Percentiles rank a stretch among this genome's conserved stretches.
These are phyloP conservation scores for Aquilaria yunnanensis DNA, from an alignment of 345 rosid genomes.

Conservation along the genomic window DNA sequence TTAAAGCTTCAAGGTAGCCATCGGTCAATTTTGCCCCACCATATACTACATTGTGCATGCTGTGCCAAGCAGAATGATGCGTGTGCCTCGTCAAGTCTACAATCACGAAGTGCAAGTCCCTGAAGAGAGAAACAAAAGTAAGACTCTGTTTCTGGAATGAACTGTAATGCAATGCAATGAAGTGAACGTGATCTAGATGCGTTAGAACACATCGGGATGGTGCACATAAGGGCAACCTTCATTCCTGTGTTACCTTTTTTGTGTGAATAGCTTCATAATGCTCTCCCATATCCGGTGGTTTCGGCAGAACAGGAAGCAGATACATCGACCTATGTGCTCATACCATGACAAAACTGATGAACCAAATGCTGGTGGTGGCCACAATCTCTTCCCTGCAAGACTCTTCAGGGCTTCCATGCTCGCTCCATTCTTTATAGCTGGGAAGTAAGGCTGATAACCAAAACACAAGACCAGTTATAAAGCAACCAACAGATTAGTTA, in stretches of 20 bases:
- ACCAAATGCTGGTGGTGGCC: constrained; percentile 65
- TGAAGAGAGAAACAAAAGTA: constrained; percentile 11
- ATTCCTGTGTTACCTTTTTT: constrained; percentile 38
- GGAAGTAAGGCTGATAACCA: constrained; percentile 44
- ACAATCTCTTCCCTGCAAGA: constrained; percentile 58
- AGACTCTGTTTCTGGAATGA: too few relatives aligned
- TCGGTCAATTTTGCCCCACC: constrained; percentile 63
- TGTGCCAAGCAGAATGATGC: constrained; percentile 79
- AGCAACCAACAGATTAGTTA: too few relatives aligned
- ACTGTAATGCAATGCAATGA: too few relatives aligned
- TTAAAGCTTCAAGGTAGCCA: constrained; percentile 36
- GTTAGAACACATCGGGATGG: too few relatives aligned
- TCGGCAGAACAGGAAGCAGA: constrained; percentile 53
- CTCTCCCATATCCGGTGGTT: constrained; percentile 68
- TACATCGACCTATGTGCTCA: constrained; percentile 63
- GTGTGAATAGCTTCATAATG: constrained; percentile 44
- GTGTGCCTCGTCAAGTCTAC: constrained; percentile 59
- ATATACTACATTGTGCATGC: constrained; percentile 75
- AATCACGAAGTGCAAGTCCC: constrained; percentile 37
- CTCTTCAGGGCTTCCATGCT: constrained; percentile 41
- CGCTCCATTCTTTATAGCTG: constrained; percentile 28
- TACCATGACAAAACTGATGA: constrained; percentile 74
- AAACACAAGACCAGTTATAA: background rate
- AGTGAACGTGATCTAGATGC: too few relatives aligned
- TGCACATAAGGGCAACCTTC: too few relatives aligned